Evolutionary conservation across 805 yeast species (phyloP), one percentile per base, ranked within the genome.

Genomic region (Candida pseudofarinosa): DNA sequence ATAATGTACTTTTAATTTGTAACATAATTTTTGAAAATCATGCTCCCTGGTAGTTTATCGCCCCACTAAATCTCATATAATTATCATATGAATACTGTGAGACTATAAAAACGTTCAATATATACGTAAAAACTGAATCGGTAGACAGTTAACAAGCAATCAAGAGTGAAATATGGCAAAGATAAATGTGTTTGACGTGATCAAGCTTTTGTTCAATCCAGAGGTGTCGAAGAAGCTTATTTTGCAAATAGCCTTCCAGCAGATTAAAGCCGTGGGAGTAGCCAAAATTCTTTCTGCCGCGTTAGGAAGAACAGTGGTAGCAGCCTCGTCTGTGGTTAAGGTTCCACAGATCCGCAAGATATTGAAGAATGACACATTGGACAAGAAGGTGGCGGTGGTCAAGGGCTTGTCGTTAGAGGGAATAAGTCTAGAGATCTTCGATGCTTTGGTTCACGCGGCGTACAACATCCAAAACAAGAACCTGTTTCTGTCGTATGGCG

Each of bases 331-430:
- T 35, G 49, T 69, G 14, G 63, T 69, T 43, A 63, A 65, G 53
- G 48, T 69, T 19, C 76, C 76, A 3, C 76, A 70, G 44, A 69
- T 70, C 40, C 45, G 43, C 34, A 69, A 69, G 51, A 61, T 70
- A 37, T 38, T 60, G 33, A 49, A 46, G 17, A 71, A 69, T 3
- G 40, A 48, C 33, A 41, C 53, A 12, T 48, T 62, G 28, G 48
- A 52, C 14, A 55, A 50, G 12, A 51, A 65, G 19, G 52, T 62
- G 16, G 33, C 45, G 2, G 71, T 69, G 35, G 70, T 67, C 35
- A 52, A 54, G 30, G 76, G 74, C 0, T 56, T 70, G 37, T 63
- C 72, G 15, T 51, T 59, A 35, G 62, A 61, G 31, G 60, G 71
- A 3, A 58, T 67, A 31, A 50, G 61, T 17, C 56, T 70, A 49